Conservation (phyloP, 2,329 filamentous ascomycete species). For the Botrytis porri region DNA sequence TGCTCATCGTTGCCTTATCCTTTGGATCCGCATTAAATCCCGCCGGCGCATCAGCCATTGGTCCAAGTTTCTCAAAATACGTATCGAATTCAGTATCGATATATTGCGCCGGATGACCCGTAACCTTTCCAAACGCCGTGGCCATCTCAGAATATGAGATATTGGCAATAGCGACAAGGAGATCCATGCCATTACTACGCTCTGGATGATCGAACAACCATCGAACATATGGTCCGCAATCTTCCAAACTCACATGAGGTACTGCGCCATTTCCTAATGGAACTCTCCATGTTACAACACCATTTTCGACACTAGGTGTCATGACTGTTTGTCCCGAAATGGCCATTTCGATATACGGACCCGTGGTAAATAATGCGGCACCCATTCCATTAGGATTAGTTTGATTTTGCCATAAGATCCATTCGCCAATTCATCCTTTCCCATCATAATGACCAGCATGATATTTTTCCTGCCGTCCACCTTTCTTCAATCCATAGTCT, state of each 20-base stretch:
- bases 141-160: constrained; percentile 43
- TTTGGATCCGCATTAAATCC: constrained; percentile 39
- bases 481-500: constrained; percentile 49
- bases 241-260: constrained; percentile 45
- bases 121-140: constrained; percentile 44
- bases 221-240: constrained; percentile 47
- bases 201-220: constrained; percentile 49
- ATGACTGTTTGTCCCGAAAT: constrained; percentile 41
- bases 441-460: constrained; percentile 49
- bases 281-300: constrained; percentile 43
- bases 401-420: constrained; percentile 45
- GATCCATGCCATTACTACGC: constrained; percentile 45
- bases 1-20: constrained; percentile 41
- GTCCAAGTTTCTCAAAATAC: constrained; percentile 36
- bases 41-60: constrained; percentile 33
- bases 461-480: constrained; percentile 46
- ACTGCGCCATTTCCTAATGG: constrained; percentile 44
- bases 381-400: constrained; percentile 39
- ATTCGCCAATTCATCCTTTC: constrained; percentile 46
- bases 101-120: constrained; percentile 43
- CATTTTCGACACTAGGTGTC: constrained; percentile 42
- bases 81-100: constrained; percentile 40
- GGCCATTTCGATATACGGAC: constrained; percentile 48
- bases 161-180: constrained; percentile 45
- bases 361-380: constrained; percentile 43